Conservation (phyloP, 192 early-diverging fungal genomes). For the Linnemannia hyalina region DNA sequence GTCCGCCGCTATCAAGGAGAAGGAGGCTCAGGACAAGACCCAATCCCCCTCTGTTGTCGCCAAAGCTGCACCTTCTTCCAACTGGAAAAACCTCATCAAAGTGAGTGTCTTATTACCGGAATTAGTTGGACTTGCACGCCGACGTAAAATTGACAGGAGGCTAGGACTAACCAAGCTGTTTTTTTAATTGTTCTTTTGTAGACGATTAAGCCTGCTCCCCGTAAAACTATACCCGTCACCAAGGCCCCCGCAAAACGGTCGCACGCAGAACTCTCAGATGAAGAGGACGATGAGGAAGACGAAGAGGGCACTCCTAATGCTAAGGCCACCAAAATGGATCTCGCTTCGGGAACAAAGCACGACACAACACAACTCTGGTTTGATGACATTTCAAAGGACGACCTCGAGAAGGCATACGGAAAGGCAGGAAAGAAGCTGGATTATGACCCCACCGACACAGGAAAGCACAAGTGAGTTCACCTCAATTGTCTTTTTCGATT, state of each 20-base stretch:
- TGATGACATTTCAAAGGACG: conserved; percentile 65
- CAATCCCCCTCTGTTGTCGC: conserved; percentile 35
- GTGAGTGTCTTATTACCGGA: conserved; percentile 33
- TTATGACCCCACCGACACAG: conserved; percentile 52
- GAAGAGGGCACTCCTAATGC: conserved; percentile 21
- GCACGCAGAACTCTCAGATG: conserved; percentile 31
- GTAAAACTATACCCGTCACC: conserved; percentile 38
- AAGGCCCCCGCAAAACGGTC: conserved; percentile 29
- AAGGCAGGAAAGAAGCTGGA: conserved; percentile 40
- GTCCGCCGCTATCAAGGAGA: conserved; percentile 9
- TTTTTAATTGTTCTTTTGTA: not conserved
- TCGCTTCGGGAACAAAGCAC: conserved; percentile 29
- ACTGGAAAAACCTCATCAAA: conserved; percentile 64
- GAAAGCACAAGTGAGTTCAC: conserved; percentile 47
- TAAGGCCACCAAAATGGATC: conserved; percentile 9
- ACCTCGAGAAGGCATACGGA: conserved; percentile 61
- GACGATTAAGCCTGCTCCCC: conserved; percentile 49
- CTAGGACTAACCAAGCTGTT: not conserved
- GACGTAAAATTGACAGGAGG: not conserved
- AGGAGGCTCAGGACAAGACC: conserved; percentile 14
- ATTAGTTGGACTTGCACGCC: not conserved
- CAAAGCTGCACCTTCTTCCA: conserved; percentile 59
- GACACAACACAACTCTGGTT: conserved; percentile 66
- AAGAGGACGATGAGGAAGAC: conserved; percentile 42
- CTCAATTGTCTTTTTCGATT: not conserved